Evolutionary conservation across 345 rosid species (phyloP), one percentile per base, ranked within the genome.

Genomic region (Xanthoceras sorbifolium): DNA sequence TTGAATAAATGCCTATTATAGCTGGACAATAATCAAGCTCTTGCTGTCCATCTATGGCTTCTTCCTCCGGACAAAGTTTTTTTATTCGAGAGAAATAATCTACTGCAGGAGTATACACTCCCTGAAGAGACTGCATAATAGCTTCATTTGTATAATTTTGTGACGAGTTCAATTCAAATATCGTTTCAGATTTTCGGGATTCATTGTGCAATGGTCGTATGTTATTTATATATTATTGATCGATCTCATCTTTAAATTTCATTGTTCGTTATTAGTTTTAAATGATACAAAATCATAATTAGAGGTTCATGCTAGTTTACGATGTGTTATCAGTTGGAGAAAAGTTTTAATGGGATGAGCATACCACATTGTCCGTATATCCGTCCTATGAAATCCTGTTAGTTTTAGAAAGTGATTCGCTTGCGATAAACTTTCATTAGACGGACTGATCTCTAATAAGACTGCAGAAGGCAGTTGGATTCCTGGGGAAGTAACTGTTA

Each of bases 51-150:
- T 14, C 57, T 40, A 18, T 54, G 4, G 66, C 36, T 59, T 25
- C 65, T 28, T 59, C 65, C 14, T 11, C 20, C 4, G 20, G 50
- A 59, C 44, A 15, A 11, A 76, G 60, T 68, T 14, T 57, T 17
- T 69, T 69, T 40, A 25, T 70, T 28, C 0, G 44, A 77, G 20
- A 29, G 68, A 10, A 69, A 69, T 77, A 77, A 61, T 69, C 17
- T 59, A 59, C 20, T 38, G 46, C 64, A 15, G 66, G 18, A 72
- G 40, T 38, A 42, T 72, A 59, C 64, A 55, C 50, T 32, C 74
- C 34, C 5, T 12, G 31, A 60, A 26, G 67, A 60, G 26, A 38
- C 20, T 64, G 62, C 20, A 0, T 52, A 23, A 26, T 25, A 22
- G 18, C 57, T 44, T 29, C 42, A 40, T 20, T 31, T 75, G 71